These are phyloP conservation scores for Citrus maxima DNA, from an alignment of 345 rosid species.

Conservation along the genomic window DNA sequence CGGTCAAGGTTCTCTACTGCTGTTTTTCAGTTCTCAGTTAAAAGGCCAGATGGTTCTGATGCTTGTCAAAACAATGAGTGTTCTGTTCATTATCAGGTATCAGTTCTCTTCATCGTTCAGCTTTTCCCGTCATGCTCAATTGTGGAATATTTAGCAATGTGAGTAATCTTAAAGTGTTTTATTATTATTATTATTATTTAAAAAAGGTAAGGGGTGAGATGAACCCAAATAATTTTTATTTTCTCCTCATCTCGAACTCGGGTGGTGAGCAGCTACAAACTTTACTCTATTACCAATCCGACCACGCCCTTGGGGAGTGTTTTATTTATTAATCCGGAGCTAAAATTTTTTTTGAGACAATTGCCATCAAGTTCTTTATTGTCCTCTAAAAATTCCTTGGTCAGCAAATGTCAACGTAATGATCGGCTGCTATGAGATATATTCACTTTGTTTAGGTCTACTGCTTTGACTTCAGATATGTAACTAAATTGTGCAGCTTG, in stretches of 20 bases:
- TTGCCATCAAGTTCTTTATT: background rate
- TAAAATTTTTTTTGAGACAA: background rate
- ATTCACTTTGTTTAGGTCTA: background rate
- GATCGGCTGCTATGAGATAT: background rate
- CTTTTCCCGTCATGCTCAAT: background rate
- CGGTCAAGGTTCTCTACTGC: constrained; percentile 37
- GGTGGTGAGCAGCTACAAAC: too few species aligned
- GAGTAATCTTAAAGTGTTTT: background rate
- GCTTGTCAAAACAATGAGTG: constrained; percentile 36
- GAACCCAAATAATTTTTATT: too few species aligned
- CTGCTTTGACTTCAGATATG: background rate
- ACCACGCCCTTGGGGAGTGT: background rate
- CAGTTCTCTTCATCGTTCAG: background rate
- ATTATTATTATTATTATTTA: too few species aligned
- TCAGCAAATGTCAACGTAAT: background rate
- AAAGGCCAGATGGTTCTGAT: constrained; percentile 27
- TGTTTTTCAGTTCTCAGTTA: constrained; percentile 36
- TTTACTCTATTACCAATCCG: too few species aligned
- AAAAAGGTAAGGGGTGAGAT: too few species aligned
- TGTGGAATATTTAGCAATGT: background rate
- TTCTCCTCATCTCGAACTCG: too few species aligned
- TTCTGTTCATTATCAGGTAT: constrained; percentile 40
- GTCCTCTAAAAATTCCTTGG: background rate
- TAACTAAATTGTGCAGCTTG: constrained; percentile 33
- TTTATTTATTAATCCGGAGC: background rate